Evolutionary conservation across 805 yeast species (phyloP).

Genomic region (Hanseniaspora guilliermondii): DNA sequence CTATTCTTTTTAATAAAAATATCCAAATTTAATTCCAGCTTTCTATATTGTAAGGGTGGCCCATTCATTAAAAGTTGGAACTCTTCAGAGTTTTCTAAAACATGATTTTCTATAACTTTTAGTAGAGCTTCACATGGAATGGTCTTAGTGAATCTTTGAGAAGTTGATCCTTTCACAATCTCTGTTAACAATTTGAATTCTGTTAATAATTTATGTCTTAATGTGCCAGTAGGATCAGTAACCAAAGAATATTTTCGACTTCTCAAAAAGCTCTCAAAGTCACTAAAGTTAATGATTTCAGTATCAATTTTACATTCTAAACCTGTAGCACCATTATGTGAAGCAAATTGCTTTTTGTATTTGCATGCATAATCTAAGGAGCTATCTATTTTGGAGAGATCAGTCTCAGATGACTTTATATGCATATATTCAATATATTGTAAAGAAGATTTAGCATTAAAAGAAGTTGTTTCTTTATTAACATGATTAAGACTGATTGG

Average conservation of each 20-base stretch:
- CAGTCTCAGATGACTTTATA: neutral
- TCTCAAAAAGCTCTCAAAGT: neutral
- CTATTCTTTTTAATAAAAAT: neutral
- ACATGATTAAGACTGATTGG: neutral
- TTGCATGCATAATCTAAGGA: neutral
- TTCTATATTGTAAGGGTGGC: constrained; percentile 13
- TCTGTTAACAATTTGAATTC: neutral
- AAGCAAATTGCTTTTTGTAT: neutral
- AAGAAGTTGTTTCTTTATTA: neutral
- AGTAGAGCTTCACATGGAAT: neutral
- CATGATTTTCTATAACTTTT: neutral
- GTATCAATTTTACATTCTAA: neutral
- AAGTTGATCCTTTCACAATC: neutral
- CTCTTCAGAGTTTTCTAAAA: neutral
- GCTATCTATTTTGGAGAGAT: neutral
- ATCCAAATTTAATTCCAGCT: constrained; percentile 3
- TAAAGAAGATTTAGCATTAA: neutral
- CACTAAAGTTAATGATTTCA: neutral
- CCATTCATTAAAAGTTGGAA: neutral
- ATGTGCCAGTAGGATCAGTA: neutral
- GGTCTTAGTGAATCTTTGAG: neutral
- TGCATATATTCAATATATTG: constrained; percentile 1
- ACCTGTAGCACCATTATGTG: neutral
- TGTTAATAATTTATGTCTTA: neutral
- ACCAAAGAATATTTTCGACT: neutral